Evolutionary conservation across 805 yeast genomes (phyloP).

Genomic region (Yarrowia hollandica): DNA sequence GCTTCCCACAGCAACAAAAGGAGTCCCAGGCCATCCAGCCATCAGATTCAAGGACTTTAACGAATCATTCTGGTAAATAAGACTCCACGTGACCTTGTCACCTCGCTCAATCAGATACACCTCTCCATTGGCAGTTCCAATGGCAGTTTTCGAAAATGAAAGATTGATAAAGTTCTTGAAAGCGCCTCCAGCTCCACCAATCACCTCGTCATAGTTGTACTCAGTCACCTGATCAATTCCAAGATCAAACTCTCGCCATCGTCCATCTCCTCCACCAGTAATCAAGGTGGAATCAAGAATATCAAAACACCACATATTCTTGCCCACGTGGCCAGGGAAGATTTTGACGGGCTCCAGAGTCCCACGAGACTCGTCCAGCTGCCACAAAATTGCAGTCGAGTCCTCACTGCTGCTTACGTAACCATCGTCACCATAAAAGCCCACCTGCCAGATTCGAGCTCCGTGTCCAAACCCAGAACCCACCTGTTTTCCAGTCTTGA

Average conservation of each 20-base stretch:
- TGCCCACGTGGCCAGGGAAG: conserved; percentile 74
- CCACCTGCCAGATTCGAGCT: conserved; percentile 86
- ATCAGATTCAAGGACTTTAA: conserved; percentile 1
- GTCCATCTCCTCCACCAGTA: conserved; percentile 84
- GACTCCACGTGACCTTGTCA: neutral
- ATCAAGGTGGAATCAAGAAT: conserved; percentile 59
- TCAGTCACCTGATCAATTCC: conserved; percentile 40
- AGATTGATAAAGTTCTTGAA: conserved; percentile 63
- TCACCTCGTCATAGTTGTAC: neutral
- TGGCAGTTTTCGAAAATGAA: neutral
- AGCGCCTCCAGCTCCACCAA: conserved; percentile 51
- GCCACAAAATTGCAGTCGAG: conserved; percentile 81
- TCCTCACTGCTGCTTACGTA: conserved; percentile 82
- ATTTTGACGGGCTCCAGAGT: conserved; percentile 48
- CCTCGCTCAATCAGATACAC: neutral
- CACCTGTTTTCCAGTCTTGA: conserved; percentile 54
- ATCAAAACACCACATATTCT: conserved; percentile 79
- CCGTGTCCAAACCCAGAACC: conserved; percentile 96
- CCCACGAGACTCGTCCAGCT: conserved; percentile 39
- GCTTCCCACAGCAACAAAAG: neutral
- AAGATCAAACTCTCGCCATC: conserved; percentile 58
- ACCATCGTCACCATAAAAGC: conserved; percentile 49
- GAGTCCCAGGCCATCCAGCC: conserved; percentile 8
- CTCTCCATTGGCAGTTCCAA: conserved; percentile 16
- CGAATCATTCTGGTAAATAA: neutral